Conservation (phyloP, 768 basidiomycete genomes). For the Nidula microcarpa region DNA sequence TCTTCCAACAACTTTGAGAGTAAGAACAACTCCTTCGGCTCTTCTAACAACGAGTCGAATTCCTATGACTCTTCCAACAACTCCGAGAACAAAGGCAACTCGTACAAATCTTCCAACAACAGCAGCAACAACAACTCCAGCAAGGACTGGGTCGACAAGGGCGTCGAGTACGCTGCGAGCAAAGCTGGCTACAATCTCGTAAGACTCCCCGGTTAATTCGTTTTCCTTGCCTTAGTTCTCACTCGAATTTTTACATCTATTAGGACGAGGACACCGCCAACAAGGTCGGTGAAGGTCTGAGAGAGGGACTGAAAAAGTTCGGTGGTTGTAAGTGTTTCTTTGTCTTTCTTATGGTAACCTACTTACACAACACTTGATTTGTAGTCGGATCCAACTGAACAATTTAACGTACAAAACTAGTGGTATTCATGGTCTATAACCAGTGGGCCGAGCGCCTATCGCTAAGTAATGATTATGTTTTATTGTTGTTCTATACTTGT, state of each 20-base stretch:
- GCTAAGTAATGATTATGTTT: too few relatives aligned
- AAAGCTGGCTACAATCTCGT: slow-evolving; percentile 45
- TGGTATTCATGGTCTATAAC: too few relatives aligned
- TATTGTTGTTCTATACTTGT: too few relatives aligned
- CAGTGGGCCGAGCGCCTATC: too few relatives aligned
- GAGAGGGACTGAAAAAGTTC: slow-evolving; percentile 32
- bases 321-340: slow-evolving; percentile 11
- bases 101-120: slow-evolving; percentile 13
- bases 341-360: background rate
- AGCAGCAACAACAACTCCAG: slow-evolving; percentile 7
- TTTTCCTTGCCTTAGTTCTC: background rate
- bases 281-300: slow-evolving; percentile 32
- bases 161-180: slow-evolving; percentile 31
- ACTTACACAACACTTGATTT: too few relatives aligned
- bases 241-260: background rate
- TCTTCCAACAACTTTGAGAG: slow-evolving; percentile 15
- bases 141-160: slow-evolving; percentile 31
- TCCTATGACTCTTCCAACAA: slow-evolving; percentile 22
- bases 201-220: slow-evolving; percentile 10
- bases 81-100: slow-evolving; percentile 3
- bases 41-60: slow-evolving; percentile 12
- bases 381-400: too few relatives aligned
- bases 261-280: slow-evolving; percentile 33
- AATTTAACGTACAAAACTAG: too few relatives aligned
- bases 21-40: slow-evolving; percentile 6